Evolutionary conservation across 305 asterid genomes (phyloP).

Genomic region (Galium porrigens): DNA sequence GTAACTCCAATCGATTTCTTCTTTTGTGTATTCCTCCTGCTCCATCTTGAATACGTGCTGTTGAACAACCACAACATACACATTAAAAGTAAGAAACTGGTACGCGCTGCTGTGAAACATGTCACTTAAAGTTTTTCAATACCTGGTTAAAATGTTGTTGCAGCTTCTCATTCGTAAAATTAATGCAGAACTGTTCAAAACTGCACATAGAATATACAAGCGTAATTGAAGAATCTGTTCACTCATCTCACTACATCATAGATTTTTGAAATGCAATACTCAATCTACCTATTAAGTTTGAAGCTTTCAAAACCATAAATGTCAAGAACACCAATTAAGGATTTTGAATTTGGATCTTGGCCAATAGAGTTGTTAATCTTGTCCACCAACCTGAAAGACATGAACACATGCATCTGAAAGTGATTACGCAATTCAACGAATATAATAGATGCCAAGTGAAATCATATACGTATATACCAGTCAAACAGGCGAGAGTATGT

Average conservation of each 20-base stretch:
- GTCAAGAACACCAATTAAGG: constrained; percentile 85
- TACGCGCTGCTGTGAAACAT: constrained; percentile 13
- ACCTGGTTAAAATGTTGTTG: constrained; percentile 99
- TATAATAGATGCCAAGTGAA: constrained; percentile 10
- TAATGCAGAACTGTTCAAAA: constrained; percentile 95
- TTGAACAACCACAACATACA: constrained; percentile 12
- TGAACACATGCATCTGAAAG: constrained; percentile 11
- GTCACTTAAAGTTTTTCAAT: constrained; percentile 10
- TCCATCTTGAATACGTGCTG: constrained; percentile 95
- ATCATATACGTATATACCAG: constrained; percentile 31
- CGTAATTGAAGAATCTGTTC: constrained; percentile 9
- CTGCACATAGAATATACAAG: constrained; percentile 22
- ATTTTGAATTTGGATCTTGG: constrained; percentile 71
- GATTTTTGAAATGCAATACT: constrained; percentile 14
- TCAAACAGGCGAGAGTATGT: constrained; percentile 68
- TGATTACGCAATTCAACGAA: constrained; percentile 17
- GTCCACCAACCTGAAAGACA: constrained; percentile 70
- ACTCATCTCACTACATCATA: constrained; percentile 10
- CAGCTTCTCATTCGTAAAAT: constrained; percentile 90
- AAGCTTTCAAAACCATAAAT: constrained; percentile 95
- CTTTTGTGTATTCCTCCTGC: constrained; percentile 87
- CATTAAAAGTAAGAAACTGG: constrained; percentile 16
- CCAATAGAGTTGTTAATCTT: constrained; percentile 76
- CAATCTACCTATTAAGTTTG: constrained; percentile 56
- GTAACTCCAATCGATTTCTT: constrained; percentile 93